Base-by-base conservation (phyloP, 495 filamentous ascomycete species). In the Annulohypoxylon maeteangense region DNA sequence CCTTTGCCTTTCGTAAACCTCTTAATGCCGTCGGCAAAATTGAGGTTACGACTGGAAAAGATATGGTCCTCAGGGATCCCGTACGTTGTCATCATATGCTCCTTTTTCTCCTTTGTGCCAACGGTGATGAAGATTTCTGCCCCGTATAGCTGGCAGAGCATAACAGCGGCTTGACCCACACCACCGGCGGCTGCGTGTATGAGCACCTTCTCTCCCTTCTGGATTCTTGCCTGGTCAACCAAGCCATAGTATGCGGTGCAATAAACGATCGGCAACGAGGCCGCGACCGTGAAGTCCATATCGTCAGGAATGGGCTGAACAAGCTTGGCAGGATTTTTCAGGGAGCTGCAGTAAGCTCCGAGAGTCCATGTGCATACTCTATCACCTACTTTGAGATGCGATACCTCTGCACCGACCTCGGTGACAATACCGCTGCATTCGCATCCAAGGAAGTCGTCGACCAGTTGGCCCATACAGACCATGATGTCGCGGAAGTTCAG, bases 121-220 rank as follows among this genome's bases (percentile, higher is more conserved):
- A 87, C 88, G 0, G 88, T 90, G 0, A 79, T 83, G 68, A 85
- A 90, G 4, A 91, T 78, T 57, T 86, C 81, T 1, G 86, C 85
- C 0, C 86, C 84, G 1, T 84, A 65, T 2, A 79, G 67, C 47
- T 87, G 79, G 0, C 84, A 81, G 0, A 91, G 56, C 62, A 81
- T 78, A 42, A 91, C 82, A 0, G 87, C 83, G 3, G 86, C 86
- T 67, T 89, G 85, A 4, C 88, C 89, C 0, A 88, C 79, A 25
- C 82, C 85, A 14, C 87, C 86, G 0, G 86, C 78, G 0, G 83
- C 89, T 0, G 81, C 78, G 61, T 90, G 87, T 45, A 91, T 88
- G 12, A 91, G 78, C 0, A 90, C 80, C 0, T 70, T 80, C 59
- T 90, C 90, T 64, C 40, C 88, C 78, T 78, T 75, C 32, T 78